Evolutionary conservation across 176 grass and related monocot genomes (phyloP).

Genomic region (Elymus sibiricus): DNA sequence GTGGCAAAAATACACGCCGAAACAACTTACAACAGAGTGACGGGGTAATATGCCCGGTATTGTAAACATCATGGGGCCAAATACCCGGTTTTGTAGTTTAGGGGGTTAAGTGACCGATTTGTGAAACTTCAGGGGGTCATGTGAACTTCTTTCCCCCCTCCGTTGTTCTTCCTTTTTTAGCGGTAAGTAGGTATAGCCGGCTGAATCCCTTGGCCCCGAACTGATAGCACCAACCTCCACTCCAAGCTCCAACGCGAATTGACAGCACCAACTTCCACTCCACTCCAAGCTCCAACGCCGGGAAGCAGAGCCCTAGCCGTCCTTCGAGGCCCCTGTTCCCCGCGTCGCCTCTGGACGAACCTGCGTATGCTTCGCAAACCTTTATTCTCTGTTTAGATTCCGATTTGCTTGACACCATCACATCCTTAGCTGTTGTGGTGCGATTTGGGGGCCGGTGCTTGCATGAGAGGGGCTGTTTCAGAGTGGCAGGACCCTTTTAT

Average conservation of each 20-base stretch:
- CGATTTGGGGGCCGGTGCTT: neutral
- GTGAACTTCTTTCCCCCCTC: too few relatives aligned
- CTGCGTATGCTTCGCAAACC: neutral
- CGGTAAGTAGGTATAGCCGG: too few relatives aligned
- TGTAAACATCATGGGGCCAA: too few relatives aligned
- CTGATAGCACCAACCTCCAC: neutral
- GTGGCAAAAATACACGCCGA: too few relatives aligned
- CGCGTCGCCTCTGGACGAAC: neutral
- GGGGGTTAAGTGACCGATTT: too few relatives aligned
- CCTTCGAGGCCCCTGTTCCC: neutral
- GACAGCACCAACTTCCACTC: neutral
- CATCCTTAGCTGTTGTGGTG: neutral
- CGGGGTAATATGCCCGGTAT: too few relatives aligned
- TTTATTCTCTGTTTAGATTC: neutral
- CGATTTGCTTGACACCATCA: neutral
- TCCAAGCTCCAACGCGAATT: neutral
- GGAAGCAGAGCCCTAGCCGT: neutral
- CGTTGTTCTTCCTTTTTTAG: too few relatives aligned
- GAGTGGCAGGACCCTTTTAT: neutral
- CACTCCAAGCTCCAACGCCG: neutral
- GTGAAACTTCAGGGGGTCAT: too few relatives aligned
- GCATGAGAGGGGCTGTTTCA: neutral
- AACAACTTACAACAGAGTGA: too few relatives aligned
- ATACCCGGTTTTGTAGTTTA: too few relatives aligned
- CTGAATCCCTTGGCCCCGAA: neutral